A percentile compares a stretch with the other conserved stretches of the same genome.
Conservation (phyloP, 2,329 filamentous ascomycete genomes). For the Stemphylium beticola region DNA sequence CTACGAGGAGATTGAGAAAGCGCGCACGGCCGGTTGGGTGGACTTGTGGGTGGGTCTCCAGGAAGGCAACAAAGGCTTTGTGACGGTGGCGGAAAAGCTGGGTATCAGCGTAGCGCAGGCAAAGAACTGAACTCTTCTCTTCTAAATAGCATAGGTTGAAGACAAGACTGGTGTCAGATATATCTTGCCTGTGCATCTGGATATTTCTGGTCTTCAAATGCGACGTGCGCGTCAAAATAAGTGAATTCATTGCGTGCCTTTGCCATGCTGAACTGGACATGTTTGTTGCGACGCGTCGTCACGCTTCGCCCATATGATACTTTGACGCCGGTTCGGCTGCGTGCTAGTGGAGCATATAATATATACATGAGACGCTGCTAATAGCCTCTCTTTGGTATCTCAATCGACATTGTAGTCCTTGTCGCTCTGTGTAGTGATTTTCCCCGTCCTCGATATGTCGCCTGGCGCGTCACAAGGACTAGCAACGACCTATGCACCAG, state of each 20-base stretch:
- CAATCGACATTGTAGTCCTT: too few species aligned
- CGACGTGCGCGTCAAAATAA: neutral
- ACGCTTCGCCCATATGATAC: too few species aligned
- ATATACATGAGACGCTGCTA: too few species aligned
- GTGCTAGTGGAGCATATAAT: too few species aligned
- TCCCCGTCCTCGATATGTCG: neutral
- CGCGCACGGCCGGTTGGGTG: conserved; percentile 65
- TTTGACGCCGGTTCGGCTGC: too few species aligned
- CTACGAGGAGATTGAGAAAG: conserved; percentile 57
- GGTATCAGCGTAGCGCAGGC: conserved; percentile 29
- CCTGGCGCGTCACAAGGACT: neutral
- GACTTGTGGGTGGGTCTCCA: conserved; percentile 59
- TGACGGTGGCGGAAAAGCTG: conserved; percentile 51
- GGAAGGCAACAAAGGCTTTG: conserved; percentile 57
- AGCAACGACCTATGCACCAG: neutral
- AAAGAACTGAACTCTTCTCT: conserved; percentile 23
- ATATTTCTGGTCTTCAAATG: neutral
- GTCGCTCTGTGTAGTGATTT: neutral
- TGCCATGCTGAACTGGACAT: too few species aligned
- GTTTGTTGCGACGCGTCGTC: too few species aligned
- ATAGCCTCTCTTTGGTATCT: too few species aligned
- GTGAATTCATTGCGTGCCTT: neutral
- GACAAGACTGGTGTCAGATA: neutral
- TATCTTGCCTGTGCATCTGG: neutral
- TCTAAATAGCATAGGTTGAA: neutral